phyloP scores from a whole-genome alignment of 2,329 filamentous ascomycete genomes.

The Verticillium longisporum region DNA sequence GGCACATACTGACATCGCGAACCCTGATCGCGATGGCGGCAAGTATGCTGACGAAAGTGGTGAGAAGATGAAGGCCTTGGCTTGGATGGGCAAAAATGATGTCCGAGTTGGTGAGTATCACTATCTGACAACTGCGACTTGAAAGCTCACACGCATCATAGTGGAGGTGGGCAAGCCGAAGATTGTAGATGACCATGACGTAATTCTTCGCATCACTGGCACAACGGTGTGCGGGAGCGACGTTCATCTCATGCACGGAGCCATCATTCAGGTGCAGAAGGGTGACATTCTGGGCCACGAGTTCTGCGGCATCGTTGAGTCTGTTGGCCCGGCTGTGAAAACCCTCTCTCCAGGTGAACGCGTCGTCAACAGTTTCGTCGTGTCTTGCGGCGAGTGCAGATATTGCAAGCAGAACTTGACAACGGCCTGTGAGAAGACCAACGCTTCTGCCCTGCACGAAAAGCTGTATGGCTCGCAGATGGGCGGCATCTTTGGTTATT shows the following conservation, averaged over 20 bases:
- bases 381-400: slow-evolving; percentile 66
- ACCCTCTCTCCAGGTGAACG: slow-evolving; percentile 54
- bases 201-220: slow-evolving; percentile 70
- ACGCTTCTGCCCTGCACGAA: slow-evolving; percentile 62
- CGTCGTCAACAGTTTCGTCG: slow-evolving; percentile 83
- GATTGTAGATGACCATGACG: slow-evolving; percentile 66
- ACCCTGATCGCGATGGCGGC: slow-evolving; percentile 66
- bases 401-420: slow-evolving; percentile 74
- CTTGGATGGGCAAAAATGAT: slow-evolving; percentile 76
- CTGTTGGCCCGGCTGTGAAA: slow-evolving; percentile 47
- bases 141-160: slow-evolving; percentile 26
- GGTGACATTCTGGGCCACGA: slow-evolving; percentile 63
- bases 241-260: slow-evolving; percentile 47
- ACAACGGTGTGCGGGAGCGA: slow-evolving; percentile 53
- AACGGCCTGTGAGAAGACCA: slow-evolving; percentile 77
- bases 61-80: slow-evolving; percentile 73
- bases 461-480: slow-evolving; percentile 75
- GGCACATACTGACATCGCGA: slow-evolving; percentile 38
- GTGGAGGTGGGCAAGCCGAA: slow-evolving; percentile 63
- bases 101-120: slow-evolving; percentile 31
- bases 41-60: slow-evolving; percentile 33
- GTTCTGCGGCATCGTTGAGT: slow-evolving; percentile 49
- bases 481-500: slow-evolving; percentile 67
- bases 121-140: no score
- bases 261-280: slow-evolving; percentile 51